Evolutionary conservation across 768 basidiomycete genomes (phyloP).

Genomic region (Ramaria sp.): DNA sequence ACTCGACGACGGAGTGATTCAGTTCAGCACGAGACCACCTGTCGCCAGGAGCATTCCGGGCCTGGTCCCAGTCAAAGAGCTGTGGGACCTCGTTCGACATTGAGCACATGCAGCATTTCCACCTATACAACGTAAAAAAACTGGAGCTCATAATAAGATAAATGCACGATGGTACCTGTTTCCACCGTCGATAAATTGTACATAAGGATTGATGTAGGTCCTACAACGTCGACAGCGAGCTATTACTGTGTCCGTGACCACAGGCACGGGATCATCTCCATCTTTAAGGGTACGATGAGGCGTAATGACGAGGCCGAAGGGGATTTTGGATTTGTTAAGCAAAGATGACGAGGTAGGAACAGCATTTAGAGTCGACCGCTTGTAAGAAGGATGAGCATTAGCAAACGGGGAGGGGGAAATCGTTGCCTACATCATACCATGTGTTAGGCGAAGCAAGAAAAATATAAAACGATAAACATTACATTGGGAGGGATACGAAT

Average conservation of each 20-base stretch:
- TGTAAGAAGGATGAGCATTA: conserved; percentile 85
- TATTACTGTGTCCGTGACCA: conserved; percentile 88
- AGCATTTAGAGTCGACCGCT: conserved; percentile 85
- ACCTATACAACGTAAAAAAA: conserved; percentile 31
- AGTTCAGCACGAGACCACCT: conserved; percentile 90
- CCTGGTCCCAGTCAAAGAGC: conserved; percentile 96
- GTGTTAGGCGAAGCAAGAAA: background rate
- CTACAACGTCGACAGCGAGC: conserved; percentile 93
- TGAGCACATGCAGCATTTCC: conserved; percentile 99
- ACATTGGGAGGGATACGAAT: conserved; percentile 78
- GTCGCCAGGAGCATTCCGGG: conserved; percentile 87
- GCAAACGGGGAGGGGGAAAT: conserved; percentile 68
- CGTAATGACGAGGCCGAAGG: conserved; percentile 79
- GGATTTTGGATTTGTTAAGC: conserved; percentile 82
- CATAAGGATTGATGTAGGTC: conserved; percentile 95
- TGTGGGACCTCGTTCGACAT: conserved; percentile 98
- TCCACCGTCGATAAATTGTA: conserved; percentile 96
- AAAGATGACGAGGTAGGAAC: conserved; percentile 85
- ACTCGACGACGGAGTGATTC: conserved; percentile 91
- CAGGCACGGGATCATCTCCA: conserved; percentile 77
- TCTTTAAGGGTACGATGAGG: conserved; percentile 82
- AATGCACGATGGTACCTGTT: conserved; percentile 49
- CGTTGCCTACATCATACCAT: conserved; percentile 31
- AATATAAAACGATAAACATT: background rate
- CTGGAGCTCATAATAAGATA: background rate